Conservation (phyloP, 352 stramenopile genomes). For the Phytophthora capsici region DNA sequence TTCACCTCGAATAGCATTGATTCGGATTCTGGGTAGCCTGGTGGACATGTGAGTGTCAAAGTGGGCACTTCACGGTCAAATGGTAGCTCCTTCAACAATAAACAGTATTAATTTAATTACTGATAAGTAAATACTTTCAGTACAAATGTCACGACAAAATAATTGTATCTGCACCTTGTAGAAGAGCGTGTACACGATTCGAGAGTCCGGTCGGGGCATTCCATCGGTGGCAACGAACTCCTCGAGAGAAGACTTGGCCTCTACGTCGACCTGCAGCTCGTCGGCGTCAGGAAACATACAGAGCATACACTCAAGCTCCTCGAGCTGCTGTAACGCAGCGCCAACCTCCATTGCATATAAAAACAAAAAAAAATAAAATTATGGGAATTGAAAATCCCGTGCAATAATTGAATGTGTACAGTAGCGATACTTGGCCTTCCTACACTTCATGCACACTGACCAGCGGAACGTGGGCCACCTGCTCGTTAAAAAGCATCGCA, state of each 20-base stretch:
- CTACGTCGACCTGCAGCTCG: conserved; percentile 51
- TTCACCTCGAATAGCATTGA: conserved; percentile 53
- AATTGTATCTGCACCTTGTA: conserved; percentile 40
- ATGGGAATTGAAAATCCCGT: neutral
- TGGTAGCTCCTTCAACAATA: conserved; percentile 24
- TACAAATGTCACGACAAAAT: neutral
- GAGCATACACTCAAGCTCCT: conserved; percentile 79
- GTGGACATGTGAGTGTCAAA: conserved; percentile 57
- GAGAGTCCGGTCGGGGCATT: conserved; percentile 7
- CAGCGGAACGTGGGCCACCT: conserved; percentile 20
- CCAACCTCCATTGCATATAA: conserved; percentile 4
- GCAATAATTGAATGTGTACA: neutral
- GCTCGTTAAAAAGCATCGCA: conserved; percentile 49
- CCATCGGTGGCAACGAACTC: conserved; percentile 13
- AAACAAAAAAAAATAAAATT: neutral
- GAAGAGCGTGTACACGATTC: conserved; percentile 53
- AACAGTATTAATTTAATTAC: no score
- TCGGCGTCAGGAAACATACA: conserved; percentile 69
- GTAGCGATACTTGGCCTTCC: neutral
- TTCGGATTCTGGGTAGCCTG: conserved; percentile 40
- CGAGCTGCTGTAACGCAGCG: conserved; percentile 49
- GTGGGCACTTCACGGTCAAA: conserved; percentile 39
- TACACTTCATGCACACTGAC: conserved; percentile 6
- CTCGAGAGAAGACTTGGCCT: conserved; percentile 34
- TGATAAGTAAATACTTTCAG: no score